Base-by-base conservation (phyloP, 202 grass and related monocot species). In the Carex sylvatica region DNA sequence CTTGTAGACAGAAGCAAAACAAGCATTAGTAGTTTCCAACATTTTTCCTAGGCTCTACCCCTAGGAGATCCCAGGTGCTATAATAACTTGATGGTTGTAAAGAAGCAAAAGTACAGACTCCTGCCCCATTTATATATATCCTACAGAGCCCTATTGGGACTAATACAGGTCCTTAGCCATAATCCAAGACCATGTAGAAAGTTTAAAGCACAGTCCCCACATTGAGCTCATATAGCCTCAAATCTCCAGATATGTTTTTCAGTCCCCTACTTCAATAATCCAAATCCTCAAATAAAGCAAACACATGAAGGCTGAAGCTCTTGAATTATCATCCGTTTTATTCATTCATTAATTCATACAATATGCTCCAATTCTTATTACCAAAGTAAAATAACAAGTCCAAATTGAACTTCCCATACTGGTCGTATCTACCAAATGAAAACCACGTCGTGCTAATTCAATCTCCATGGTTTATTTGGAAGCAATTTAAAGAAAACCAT, bases 351-450 rank as follows among this genome's bases (percentile, higher is more conserved):
- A 53, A 77, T 58, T 77, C 46, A 52, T 10, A 36, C 11, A 77
- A 18, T 58, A 58, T 76, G 26, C 28, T 77, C 24, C 35, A 56
- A 56, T 30, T 76, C 71, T 55, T 55, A 76, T 56, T 56, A 76
- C 14, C 72, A 56, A 55, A 77, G 6, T 58, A 31, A 77, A 19
- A 58, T 58, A 4, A 58, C 14, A 19, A 78, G 13, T 75, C 14
- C 16, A 26, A 78, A 59, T 36, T 60, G 52, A 35, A 59, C 28
- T 74, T 54, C 24, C 71, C 6, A 30, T 51, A 44, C 23, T 30
- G 24, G 5, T 53, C 15, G 23, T 38, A 40, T 79, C 18, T 59
- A 61, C 28, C 26, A 3, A n/a, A 76, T 56, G 49, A 56, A 49
- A 12, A 76, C 4, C 51, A 31, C 4, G 8, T 11, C 72, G 3